phyloP scores from a whole-genome alignment of 495 filamentous ascomycete species.

The Neurospora pannonica region DNA sequence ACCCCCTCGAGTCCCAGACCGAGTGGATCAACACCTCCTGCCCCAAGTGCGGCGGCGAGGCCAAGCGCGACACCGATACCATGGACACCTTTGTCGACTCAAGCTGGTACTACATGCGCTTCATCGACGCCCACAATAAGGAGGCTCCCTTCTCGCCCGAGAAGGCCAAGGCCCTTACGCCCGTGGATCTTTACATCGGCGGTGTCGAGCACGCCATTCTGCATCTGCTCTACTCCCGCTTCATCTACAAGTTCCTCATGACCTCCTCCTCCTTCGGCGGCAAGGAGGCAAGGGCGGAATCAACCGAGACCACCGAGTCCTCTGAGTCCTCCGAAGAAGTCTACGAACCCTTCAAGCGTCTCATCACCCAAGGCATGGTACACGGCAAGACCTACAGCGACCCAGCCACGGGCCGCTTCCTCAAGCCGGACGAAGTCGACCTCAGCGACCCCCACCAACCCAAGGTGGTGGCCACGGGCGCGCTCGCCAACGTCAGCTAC shows the following conservation, averaged over 20 bases:
- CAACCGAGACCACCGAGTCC: slow-evolving; percentile 21
- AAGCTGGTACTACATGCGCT: slow-evolving; percentile 85
- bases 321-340: neutral
- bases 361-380: slow-evolving; percentile 88
- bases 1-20: slow-evolving; percentile 59
- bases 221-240: slow-evolving; percentile 84
- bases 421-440: slow-evolving; percentile 70
- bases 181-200: slow-evolving; percentile 79
- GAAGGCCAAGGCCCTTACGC: slow-evolving; percentile 44
- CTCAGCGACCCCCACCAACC: slow-evolving; percentile 46
- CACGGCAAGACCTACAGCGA: slow-evolving; percentile 77
- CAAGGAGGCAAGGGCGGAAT: neutral
- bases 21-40: slow-evolving; percentile 71
- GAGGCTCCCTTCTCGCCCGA: slow-evolving; percentile 49
- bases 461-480: slow-evolving; percentile 48
- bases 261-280: slow-evolving; percentile 34
- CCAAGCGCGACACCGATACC: slow-evolving; percentile 80
- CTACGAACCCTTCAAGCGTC: slow-evolving; percentile 66
- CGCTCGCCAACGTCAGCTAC: slow-evolving; percentile 51
- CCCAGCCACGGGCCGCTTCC: slow-evolving; percentile 63
- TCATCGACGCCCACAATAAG: slow-evolving; percentile 57
- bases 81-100: slow-evolving; percentile 96
- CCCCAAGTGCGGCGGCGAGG: slow-evolving; percentile 59
- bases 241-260: slow-evolving; percentile 79
- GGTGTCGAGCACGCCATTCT: slow-evolving; percentile 87